These are phyloP conservation scores for Magnolia officinalis DNA, from an alignment of 164 flowering plant species.

Conservation along the genomic window DNA sequence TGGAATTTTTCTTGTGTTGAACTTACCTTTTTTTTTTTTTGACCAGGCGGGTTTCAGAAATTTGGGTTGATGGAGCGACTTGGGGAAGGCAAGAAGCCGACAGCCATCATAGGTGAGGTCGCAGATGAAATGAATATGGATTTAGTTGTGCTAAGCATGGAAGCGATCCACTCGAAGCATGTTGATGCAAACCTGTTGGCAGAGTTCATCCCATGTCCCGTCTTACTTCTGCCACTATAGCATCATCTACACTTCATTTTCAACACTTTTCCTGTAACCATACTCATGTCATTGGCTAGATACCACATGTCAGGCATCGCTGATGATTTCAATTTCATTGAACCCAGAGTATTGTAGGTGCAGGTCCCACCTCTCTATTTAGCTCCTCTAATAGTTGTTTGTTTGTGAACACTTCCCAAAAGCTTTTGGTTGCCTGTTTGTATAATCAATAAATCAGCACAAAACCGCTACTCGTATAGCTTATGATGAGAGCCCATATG, in stretches of 20 bases:
- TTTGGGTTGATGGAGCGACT: conserved; percentile 75
- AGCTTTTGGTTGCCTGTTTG: neutral
- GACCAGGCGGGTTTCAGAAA: conserved; percentile 83
- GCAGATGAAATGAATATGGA: conserved; percentile 90
- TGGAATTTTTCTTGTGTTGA: neutral
- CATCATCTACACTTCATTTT: neutral
- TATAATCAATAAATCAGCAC: too few relatives aligned
- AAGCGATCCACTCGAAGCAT: conserved; percentile 92
- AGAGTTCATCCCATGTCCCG: conserved; percentile 97
- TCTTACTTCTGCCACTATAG: conserved; percentile 73
- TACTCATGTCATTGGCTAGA: neutral
- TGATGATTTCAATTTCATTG: neutral
- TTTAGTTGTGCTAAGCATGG: conserved; percentile 92
- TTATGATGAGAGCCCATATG: neutral
- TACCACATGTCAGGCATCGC: too few relatives aligned
- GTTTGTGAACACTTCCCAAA: neutral
- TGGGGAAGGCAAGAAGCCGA: conserved; percentile 83
- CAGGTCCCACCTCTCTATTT: neutral
- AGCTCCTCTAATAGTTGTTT: neutral
- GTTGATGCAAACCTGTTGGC: conserved; percentile 94
- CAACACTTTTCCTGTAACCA: neutral
- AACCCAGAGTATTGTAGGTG: neutral
- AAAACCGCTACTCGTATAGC: neutral
- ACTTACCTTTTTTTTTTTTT: neutral
- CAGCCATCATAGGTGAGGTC: conserved; percentile 94